These are phyloP conservation scores for Phytopythium sindhum DNA, from an alignment of 352 stramenopile species.

Conservation along the genomic window DNA sequence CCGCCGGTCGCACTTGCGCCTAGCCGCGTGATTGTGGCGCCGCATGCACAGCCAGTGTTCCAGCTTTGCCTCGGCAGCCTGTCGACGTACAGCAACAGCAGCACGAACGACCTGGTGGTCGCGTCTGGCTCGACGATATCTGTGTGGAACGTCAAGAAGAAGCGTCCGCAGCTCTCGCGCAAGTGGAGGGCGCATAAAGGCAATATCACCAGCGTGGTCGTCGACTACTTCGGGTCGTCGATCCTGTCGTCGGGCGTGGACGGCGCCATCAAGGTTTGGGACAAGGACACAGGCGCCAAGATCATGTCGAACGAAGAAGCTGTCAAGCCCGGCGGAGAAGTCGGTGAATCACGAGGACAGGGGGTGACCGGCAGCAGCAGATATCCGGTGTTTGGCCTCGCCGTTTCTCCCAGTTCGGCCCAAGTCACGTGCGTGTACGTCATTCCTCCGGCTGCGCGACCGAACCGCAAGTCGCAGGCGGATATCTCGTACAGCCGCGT, in stretches of 20 bases:
- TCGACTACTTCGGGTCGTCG: constrained; percentile 61
- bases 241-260: constrained; percentile 64
- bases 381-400: constrained; percentile 70
- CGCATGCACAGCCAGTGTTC: constrained; percentile 64
- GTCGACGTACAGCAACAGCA: constrained; percentile 51
- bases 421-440: constrained; percentile 69
- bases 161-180: constrained; percentile 21
- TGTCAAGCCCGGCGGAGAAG: background rate
- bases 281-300: constrained; percentile 34
- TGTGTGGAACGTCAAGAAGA: constrained; percentile 66
- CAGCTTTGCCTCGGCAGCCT: constrained; percentile 43
- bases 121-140: constrained; percentile 65
- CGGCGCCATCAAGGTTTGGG: constrained; percentile 61
- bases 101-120: constrained; percentile 48
- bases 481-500: constrained; percentile 84
- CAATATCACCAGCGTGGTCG: constrained; percentile 60
- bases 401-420: constrained; percentile 65
- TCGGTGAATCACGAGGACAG: background rate
- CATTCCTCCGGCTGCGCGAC: constrained; percentile 69
- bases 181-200: constrained; percentile 69
- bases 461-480: constrained; percentile 77
- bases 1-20: constrained; percentile 10
- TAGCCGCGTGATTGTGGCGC: constrained; percentile 46
- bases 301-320: constrained; percentile 14
- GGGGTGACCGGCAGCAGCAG: constrained; percentile 20